Conservation (phyloP, 1,139 yeast genomes). For the Torulaspora globosa region DNA sequence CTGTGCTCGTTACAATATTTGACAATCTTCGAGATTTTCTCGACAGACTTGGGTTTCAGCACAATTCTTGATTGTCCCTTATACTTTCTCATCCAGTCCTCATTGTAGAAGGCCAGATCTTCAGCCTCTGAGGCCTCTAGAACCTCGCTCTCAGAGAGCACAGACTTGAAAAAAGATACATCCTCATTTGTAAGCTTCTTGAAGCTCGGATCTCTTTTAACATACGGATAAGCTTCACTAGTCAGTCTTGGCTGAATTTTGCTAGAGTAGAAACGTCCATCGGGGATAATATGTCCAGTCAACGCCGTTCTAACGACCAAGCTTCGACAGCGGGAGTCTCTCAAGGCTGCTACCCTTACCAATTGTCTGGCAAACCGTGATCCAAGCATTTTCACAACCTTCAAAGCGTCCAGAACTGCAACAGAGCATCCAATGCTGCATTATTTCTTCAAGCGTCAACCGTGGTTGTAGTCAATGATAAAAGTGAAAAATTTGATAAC, state of each 20-base stretch:
- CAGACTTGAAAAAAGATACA: slow-evolving; percentile 54
- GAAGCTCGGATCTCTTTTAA: slow-evolving; percentile 46
- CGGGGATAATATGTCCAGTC: neutral
- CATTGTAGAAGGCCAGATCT: slow-evolving; percentile 71
- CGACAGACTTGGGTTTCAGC: slow-evolving; percentile 77
- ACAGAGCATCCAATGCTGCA: too few species aligned
- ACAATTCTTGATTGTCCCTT: slow-evolving; percentile 80
- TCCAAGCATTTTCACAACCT: slow-evolving; percentile 6
- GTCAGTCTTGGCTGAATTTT: slow-evolving; percentile 49
- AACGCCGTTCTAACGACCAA: neutral
- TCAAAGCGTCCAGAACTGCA: neutral
- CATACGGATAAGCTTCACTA: slow-evolving; percentile 57
- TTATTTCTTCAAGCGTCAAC: too few species aligned
- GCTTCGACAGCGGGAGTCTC: neutral
- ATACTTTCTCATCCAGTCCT: slow-evolving; percentile 96
- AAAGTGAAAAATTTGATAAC: neutral
- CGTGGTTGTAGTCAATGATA: neutral
- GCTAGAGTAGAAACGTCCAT: slow-evolving; percentile 16
- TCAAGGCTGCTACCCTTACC: slow-evolving; percentile 5
- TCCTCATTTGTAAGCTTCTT: slow-evolving; percentile 52
- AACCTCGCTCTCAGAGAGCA: slow-evolving; percentile 50
- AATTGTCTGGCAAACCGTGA: slow-evolving; percentile 9
- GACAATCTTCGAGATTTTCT: slow-evolving; percentile 72
- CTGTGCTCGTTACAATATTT: slow-evolving; percentile 75
- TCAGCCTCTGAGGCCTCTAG: slow-evolving; percentile 50